Evolutionary conservation across 2,329 filamentous ascomycete genomes (phyloP), one percentile per base, ranked within the genome.

Genomic region (Bimuria novae-zelandiae): DNA sequence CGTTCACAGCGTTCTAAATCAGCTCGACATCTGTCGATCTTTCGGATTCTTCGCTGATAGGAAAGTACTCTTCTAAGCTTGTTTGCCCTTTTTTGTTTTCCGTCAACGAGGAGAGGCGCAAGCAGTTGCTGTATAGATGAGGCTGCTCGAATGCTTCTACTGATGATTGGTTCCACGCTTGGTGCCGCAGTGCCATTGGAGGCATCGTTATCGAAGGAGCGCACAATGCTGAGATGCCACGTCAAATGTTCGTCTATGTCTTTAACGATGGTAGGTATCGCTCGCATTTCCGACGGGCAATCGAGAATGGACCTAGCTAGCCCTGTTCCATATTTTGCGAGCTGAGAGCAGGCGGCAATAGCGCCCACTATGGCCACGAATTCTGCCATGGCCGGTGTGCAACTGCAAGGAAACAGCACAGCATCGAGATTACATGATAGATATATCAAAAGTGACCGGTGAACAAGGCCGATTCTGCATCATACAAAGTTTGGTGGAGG

Each of bases 261-360:
- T 16, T 43, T 10, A n/a, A 29, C 14, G n/a, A 25, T 43, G 5
- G n/a, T 19, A 7, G 23, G 16, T 11, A 32, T 29, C 2, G 8
- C 11, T 11, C 16, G 40, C 3, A 43, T 14, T 4, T 32, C 27
- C 6, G 40, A 30, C 10, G 40, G 27, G 25, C 23, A 19, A 19
- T 43, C 23, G 10, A 43, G 14, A 10, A 43, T 17, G n/a, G 19
- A 17, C n/a, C 11, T 43, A 3, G 40, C 40, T 14, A 41, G 21
- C 37, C 37, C 37, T 41, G 22, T 23, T 7, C 37, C 40, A 32
- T 43, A 43, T 30, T 43, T 43, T 30, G 40, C 25, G 10, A 43
- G 40, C 23, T 43, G 40, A 11, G 25, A 19, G 25, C 25, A 30
- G 14, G 40, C 40, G 10, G 40, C 40, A 17, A 43, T 16, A 21